Conservation (phyloP, 305 asterid genomes). For the Fraxinus floribunda region DNA sequence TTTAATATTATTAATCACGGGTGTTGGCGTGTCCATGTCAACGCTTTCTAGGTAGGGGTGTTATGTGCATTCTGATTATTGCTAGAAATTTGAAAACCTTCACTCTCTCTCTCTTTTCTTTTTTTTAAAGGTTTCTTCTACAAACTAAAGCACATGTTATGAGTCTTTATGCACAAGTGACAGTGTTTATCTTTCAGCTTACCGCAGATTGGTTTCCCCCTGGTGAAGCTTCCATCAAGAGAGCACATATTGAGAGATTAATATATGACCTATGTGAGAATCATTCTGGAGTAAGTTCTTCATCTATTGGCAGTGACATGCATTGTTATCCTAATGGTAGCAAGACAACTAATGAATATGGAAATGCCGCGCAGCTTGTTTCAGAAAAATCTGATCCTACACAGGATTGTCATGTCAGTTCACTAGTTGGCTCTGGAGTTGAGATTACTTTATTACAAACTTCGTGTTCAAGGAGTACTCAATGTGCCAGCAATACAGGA, state of each 20-base stretch:
- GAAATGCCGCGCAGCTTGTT: slow-evolving; percentile 37
- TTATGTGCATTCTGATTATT: slow-evolving; percentile 14
- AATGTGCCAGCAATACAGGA: slow-evolving; percentile 45
- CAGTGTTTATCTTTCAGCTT: slow-evolving; percentile 53
- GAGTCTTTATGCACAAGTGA: slow-evolving; percentile 17
- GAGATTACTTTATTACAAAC: slow-evolving; percentile 63
- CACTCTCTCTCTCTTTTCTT: background rate
- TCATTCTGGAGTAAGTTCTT: slow-evolving; percentile 45
- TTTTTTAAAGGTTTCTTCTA: background rate
- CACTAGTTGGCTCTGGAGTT: slow-evolving; percentile 42
- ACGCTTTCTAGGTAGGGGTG: background rate
- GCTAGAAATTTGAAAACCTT: background rate
- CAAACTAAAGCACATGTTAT: slow-evolving; percentile 2
- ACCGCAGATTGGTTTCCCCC: slow-evolving; percentile 80
- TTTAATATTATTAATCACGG: background rate
- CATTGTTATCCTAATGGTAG: slow-evolving; percentile 32
- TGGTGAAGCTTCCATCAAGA: slow-evolving; percentile 73
- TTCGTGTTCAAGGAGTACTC: slow-evolving; percentile 37
- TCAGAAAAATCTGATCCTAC: slow-evolving; percentile 37
- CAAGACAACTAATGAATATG: slow-evolving; percentile 29
- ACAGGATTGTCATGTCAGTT: slow-evolving; percentile 39
- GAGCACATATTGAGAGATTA: slow-evolving; percentile 65
- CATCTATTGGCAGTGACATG: slow-evolving; percentile 38
- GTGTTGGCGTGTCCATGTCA: background rate
- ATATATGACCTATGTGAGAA: slow-evolving; percentile 57